A percentile compares a stretch with the other conserved stretches of the same genome.
Conservation (phyloP, 139 green algal species). For the Chlorella sp. region DNA sequence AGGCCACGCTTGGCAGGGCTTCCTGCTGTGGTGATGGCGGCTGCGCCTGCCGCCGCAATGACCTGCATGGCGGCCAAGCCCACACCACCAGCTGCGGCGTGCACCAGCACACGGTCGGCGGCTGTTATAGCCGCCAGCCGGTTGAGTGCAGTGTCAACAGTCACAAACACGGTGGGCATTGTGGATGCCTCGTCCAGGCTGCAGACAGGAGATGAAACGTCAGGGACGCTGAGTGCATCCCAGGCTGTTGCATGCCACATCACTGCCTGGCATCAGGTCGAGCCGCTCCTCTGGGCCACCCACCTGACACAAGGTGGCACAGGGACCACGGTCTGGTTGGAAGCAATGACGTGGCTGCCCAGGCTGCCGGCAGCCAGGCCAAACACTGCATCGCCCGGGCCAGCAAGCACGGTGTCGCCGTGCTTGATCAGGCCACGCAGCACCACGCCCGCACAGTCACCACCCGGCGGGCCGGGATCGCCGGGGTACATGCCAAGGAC, state of each 20-base stretch:
- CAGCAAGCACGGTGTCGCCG: constrained; percentile 19
- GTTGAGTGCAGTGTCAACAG: constrained; percentile 53
- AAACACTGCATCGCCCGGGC: constrained; percentile 77
- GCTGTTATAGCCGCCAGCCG: background rate
- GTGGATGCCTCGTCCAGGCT: constrained; percentile 78
- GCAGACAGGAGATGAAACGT: constrained; percentile 47
- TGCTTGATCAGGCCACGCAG: constrained; percentile 25
- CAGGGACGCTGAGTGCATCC: no score
- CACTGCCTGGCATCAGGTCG: no score
- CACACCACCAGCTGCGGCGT: constrained; percentile 83
- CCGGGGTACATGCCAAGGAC: constrained; percentile 78
- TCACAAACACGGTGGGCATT: constrained; percentile 87
- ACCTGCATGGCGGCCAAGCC: constrained; percentile 78
- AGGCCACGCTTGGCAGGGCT: constrained; percentile 68
- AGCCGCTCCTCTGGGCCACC: no score
- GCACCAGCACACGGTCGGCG: constrained; percentile 70
- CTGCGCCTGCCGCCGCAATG: constrained; percentile 55
- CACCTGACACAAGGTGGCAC: constrained; percentile 58
- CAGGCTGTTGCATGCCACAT: no score
- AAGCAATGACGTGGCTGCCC: constrained; percentile 75
- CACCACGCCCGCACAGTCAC: constrained; percentile 69
- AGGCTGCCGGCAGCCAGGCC: constrained; percentile 80
- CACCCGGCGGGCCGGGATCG: constrained; percentile 61
- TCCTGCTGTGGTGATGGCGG: constrained; percentile 63
- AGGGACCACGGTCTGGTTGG: constrained; percentile 66